Evolutionary conservation across 2,329 filamentous ascomycete genomes (phyloP), one percentile per base, ranked within the genome.

Genomic region (Penicillium sumatraense): DNA sequence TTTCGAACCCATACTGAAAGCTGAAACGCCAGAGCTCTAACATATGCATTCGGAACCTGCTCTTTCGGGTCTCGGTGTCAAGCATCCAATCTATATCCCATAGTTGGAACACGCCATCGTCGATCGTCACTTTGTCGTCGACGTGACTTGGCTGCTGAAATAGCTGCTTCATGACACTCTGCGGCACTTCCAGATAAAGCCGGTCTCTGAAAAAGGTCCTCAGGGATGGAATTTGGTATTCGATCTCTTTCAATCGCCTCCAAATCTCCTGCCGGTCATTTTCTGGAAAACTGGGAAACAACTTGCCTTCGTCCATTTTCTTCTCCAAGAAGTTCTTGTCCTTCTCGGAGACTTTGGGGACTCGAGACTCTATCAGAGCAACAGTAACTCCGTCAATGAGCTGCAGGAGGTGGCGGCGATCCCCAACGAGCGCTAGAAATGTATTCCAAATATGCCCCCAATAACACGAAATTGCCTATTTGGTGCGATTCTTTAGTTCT

Each of bases 21-120:
- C 59, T 55, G 36, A 61, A 61, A 3, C 59, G 49, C 59, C 52
- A 62, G 21, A 62, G 33, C 24, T 62, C 59, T 13, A 42, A 42
- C 5, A 58, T 40, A 23, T 52, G 44, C 18, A 18, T 3, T 26
- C 35, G 27, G 3, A 55, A 49, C 23, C 23, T 18, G 33, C 41
- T 24, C 29, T 55, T 20, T 40, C 42, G 33, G 35, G 29, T 20
- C 20, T 27, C 16, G 10, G 20, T 11, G 40, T 42, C 7, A 26
- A 45, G 35, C 35, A 11, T 21, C 14, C 44, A 18, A 3, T 23
- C 10, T 23, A 42, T 54, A 29, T 54, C 42, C 26, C 31, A 57
- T 26, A 47, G 42, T 14, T 26, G 20, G n/a, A 24, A 51, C 9
- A 61, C 27, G 24, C 45, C 49, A 10, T 42, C 16, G 24, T 59